Evolutionary conservation across 495 filamentous ascomycete species (phyloP).

Genomic region (Aspergillus nidulans): DNA sequence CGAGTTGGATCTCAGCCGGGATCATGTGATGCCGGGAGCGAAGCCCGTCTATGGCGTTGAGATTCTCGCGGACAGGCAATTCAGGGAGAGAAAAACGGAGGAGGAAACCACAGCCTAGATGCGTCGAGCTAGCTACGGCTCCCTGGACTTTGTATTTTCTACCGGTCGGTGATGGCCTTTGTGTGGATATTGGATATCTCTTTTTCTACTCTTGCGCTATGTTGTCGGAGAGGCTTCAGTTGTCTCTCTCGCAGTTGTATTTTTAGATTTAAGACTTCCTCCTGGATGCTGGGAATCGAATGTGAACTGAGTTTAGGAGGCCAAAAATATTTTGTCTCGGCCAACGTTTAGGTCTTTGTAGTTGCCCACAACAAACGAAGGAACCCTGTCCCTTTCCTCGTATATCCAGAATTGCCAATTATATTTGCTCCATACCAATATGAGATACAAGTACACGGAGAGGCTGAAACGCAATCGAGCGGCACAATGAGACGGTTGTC

Average conservation of each 20-base stretch:
- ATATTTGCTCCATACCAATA: not conserved
- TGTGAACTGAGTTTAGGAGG: slow-evolving; percentile 34
- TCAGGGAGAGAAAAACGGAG: slow-evolving; percentile 29
- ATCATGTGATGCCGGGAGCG: slow-evolving; percentile 36
- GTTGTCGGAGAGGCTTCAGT: too few species aligned
- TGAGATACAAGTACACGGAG: not conserved
- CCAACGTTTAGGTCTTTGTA: not conserved
- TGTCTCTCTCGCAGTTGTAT: slow-evolving; percentile 39
- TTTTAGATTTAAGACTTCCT: slow-evolving; percentile 44
- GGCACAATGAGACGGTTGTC: too few species aligned
- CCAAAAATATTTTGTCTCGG: slow-evolving; percentile 12
- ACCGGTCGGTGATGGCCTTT: slow-evolving; percentile 5
- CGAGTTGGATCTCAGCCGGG: slow-evolving; percentile 33
- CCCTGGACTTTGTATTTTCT: not conserved
- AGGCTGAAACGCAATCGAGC: not conserved
- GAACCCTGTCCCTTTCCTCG: not conserved
- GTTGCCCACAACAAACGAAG: not conserved
- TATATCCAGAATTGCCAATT: not conserved
- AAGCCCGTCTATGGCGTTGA: slow-evolving; percentile 20
- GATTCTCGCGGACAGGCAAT: slow-evolving; percentile 42
- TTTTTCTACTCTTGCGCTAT: too few species aligned
- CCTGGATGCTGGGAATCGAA: slow-evolving; percentile 30
- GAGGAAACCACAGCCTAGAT: not conserved
- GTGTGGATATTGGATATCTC: slow-evolving; percentile 12
- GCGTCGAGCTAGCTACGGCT: not conserved